Percentiles rank a stretch among this genome's conserved stretches.
phyloP scores from a whole-genome alignment of 129 eudicot genomes.

The Lonicera japonica region DNA sequence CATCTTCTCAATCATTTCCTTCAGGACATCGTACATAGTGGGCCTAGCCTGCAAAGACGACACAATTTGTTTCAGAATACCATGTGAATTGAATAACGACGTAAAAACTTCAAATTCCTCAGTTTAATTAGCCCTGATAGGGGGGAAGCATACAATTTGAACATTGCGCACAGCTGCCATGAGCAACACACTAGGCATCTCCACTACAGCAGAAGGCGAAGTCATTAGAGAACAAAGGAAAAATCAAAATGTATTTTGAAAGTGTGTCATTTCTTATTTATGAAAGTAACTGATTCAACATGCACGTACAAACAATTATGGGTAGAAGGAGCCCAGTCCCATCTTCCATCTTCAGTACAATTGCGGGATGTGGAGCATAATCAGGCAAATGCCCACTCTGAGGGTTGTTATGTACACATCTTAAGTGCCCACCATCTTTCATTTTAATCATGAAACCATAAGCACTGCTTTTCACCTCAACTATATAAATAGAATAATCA shows the following conservation, averaged over 20 bases:
- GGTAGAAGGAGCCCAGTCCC: slow-evolving; percentile 90
- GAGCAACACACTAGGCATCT: slow-evolving; percentile 81
- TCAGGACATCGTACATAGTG: slow-evolving; percentile 76
- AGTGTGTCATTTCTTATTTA: background rate
- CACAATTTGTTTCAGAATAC: slow-evolving; percentile 4
- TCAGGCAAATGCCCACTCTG: slow-evolving; percentile 70
- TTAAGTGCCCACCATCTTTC: slow-evolving; percentile 79
- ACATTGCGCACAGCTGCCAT: slow-evolving; percentile 88
- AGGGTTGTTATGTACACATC: slow-evolving; percentile 78
- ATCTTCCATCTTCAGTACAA: slow-evolving; percentile 92
- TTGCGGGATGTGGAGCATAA: slow-evolving; percentile 88
- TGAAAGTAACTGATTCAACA: background rate
- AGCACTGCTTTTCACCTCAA: slow-evolving; percentile 81
- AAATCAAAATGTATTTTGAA: slow-evolving; percentile 1
- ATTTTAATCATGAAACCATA: slow-evolving; percentile 86
- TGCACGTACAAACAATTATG: slow-evolving; percentile 71
- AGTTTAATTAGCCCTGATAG: background rate
- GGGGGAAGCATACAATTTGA: slow-evolving; percentile 50
- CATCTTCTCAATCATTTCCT: slow-evolving; percentile 93
- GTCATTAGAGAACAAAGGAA: background rate
- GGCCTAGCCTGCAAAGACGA: slow-evolving; percentile 68
- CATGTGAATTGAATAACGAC: background rate
- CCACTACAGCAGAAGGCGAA: slow-evolving; percentile 51
- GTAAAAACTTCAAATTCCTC: background rate
- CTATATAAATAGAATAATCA: slow-evolving; percentile 26